These are phyloP conservation scores for Exutisphaerella laricina DNA, from an alignment of 2,329 filamentous ascomycete species.

Conservation along the genomic window DNA sequence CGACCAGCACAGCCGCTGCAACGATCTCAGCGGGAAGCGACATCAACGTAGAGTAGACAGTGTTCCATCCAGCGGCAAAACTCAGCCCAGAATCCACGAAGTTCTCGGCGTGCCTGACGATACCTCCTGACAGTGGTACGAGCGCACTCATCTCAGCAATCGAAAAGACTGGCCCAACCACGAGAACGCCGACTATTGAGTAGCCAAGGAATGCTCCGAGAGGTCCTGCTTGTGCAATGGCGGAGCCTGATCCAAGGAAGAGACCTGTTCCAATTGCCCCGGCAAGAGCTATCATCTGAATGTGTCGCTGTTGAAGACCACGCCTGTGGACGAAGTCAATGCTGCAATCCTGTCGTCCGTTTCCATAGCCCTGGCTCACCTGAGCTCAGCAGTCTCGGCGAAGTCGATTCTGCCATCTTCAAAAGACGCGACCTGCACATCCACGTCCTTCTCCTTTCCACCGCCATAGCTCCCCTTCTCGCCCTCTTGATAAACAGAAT, in stretches of 20 bases:
- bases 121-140: slow-evolving; percentile 47
- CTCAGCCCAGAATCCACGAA: slow-evolving; percentile 45
- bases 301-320: slow-evolving; percentile 49
- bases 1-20: slow-evolving; percentile 21
- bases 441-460: slow-evolving; percentile 6
- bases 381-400: slow-evolving; percentile 20
- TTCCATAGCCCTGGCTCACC: slow-evolving; percentile 5
- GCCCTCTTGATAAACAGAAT: background rate
- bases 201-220: slow-evolving; percentile 50
- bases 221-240: slow-evolving; percentile 49
- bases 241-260: slow-evolving; percentile 50
- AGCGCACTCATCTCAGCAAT: slow-evolving; percentile 49
- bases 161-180: slow-evolving; percentile 47
- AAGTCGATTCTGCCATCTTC: slow-evolving; percentile 18
- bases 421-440: slow-evolving; percentile 10
- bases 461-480: slow-evolving; percentile 2
- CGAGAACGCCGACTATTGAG: slow-evolving; percentile 45
- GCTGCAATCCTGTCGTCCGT: background rate
- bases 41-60: slow-evolving; percentile 15
- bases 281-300: slow-evolving; percentile 62
- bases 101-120: slow-evolving; percentile 47
- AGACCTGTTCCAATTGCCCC: slow-evolving; percentile 67
- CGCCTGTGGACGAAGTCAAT: slow-evolving; percentile 26
- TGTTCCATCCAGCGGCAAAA: slow-evolving; percentile 19
- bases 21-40: slow-evolving; percentile 22